These are phyloP conservation scores for Scheffersomyces lignicola DNA, from an alignment of 1,139 yeast species.

Conservation along the genomic window DNA sequence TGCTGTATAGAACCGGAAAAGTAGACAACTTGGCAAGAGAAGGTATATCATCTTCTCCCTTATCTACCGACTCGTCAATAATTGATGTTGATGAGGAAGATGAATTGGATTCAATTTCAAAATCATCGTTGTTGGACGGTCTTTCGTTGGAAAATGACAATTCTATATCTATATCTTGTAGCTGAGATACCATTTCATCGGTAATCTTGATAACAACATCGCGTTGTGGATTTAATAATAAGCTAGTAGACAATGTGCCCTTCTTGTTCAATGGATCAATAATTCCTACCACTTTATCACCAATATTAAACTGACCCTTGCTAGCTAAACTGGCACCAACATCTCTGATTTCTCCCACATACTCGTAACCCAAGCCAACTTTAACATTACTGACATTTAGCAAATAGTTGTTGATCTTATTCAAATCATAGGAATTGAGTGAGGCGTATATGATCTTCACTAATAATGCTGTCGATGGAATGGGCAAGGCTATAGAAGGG, in stretches of 20 bases:
- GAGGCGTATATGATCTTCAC: conserved; percentile 40
- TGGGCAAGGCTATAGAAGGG: conserved; percentile 38
- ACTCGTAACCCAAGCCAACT: conserved; percentile 46
- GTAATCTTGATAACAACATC: conserved; percentile 34
- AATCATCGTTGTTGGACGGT: conserved; percentile 9
- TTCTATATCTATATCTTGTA: conserved; percentile 20
- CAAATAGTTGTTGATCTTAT: conserved; percentile 37
- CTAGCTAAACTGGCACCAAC: conserved; percentile 30
- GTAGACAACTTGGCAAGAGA: conserved; percentile 35
- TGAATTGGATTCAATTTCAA: conserved; percentile 15
- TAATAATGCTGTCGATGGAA: conserved; percentile 30
- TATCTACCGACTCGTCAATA: conserved; percentile 4
- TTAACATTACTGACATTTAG: conserved; percentile 39
- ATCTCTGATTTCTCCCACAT: conserved; percentile 34
- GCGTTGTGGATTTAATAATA: conserved; percentile 32
- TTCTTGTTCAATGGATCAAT: conserved; percentile 34
- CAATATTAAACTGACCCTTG: conserved; percentile 24
- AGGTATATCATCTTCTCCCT: conserved; percentile 19
- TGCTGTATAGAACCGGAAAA: conserved; percentile 39
- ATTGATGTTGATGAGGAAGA: conserved; percentile 5
- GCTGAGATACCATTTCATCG: conserved; percentile 21
- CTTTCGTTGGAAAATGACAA: conserved; percentile 11
- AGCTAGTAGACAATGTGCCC: conserved; percentile 39
- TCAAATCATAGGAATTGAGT: conserved; percentile 40
- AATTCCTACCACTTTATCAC: conserved; percentile 39